Conservation (phyloP, 345 rosid genomes). For the Psidium friedrichsthalianum region DNA sequence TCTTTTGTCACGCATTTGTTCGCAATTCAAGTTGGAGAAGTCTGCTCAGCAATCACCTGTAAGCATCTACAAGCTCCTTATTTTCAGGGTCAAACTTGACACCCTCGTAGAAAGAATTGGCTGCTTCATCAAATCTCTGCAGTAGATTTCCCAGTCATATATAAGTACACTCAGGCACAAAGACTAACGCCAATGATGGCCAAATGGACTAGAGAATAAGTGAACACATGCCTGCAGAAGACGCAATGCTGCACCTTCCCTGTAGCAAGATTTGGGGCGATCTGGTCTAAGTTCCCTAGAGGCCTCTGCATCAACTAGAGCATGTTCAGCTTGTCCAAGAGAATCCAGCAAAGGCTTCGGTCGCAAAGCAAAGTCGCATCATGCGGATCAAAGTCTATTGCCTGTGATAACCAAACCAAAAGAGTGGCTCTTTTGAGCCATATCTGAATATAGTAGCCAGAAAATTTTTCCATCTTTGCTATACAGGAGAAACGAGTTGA, state of each 20-base stretch:
- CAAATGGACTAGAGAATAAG: not conserved
- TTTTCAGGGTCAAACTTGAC: slow-evolving; percentile 68
- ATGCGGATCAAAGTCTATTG: slow-evolving; percentile 72
- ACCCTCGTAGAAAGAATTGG: slow-evolving; percentile 85
- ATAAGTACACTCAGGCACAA: not conserved
- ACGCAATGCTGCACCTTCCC: slow-evolving; percentile 91
- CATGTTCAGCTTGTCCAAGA: slow-evolving; percentile 60
- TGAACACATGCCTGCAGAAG: slow-evolving; percentile 17
- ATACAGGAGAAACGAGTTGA: not conserved
- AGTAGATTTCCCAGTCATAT: not conserved
- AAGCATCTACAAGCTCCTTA: slow-evolving; percentile 66
- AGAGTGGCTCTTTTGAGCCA: not conserved
- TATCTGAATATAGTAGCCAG: too few relatives aligned
- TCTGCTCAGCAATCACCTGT: slow-evolving; percentile 27
- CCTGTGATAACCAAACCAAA: slow-evolving; percentile 25
- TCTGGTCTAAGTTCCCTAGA: slow-evolving; percentile 65
- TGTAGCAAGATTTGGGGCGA: slow-evolving; percentile 82
- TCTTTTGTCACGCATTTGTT: too few relatives aligned
- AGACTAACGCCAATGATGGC: not conserved
- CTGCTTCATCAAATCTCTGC: slow-evolving; percentile 84
- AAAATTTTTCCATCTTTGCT: too few relatives aligned
- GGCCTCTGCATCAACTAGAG: slow-evolving; percentile 65
- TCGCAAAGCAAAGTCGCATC: slow-evolving; percentile 65
- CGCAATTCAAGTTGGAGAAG: not conserved
- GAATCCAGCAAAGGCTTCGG: slow-evolving; percentile 90